Base-by-base conservation (phyloP, 306 rosid species). In the Prosopis cineraria region DNA sequence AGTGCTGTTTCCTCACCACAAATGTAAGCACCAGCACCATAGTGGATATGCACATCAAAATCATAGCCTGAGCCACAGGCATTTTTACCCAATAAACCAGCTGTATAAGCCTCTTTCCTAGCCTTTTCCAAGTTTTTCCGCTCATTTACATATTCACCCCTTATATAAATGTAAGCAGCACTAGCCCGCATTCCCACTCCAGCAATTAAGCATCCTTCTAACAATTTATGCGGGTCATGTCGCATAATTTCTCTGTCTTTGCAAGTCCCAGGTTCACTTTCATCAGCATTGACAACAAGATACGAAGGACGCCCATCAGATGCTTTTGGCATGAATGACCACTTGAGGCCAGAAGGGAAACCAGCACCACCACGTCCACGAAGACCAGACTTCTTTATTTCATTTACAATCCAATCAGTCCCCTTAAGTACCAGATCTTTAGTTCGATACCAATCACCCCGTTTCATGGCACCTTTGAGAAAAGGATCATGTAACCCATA, bases 301-400 rank as follows among this genome's bases (percentile, higher is more conserved):
- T 96, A 96, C 25, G 99, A 96, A 62, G 98, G 99, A 65, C 98
- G 99, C n/a, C 98, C 99, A 71, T 96, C 97, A 30, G 99, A 96
- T 64, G 85, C 91, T 85, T 96, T 96, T 30, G 99, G 99, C 99
- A 96, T 96, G 81, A 96, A 96, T 62, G 99, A 96, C 99, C 99
- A 96, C 82, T 96, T 96, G 44, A 96, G 98, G 30, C 99, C 98
- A 48, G 99, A 96, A 64, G 98, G 98, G 75, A 96, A 96, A 74
- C 99, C 99, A 66, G 99, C 99, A 84, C 98, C 99, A 55, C 98
- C 97, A 82, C 99, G 98, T 14, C 99, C 98, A 52, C 98, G 98
- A 59, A 93, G 98, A 69, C 98, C 99, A 58, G 99, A 96, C 85
- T 93, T 96, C 85, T 96, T 96, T 77, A 96, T 79, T 78, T 96